Conservation (phyloP, 768 basidiomycete species). For the Podaxis sp. region DNA sequence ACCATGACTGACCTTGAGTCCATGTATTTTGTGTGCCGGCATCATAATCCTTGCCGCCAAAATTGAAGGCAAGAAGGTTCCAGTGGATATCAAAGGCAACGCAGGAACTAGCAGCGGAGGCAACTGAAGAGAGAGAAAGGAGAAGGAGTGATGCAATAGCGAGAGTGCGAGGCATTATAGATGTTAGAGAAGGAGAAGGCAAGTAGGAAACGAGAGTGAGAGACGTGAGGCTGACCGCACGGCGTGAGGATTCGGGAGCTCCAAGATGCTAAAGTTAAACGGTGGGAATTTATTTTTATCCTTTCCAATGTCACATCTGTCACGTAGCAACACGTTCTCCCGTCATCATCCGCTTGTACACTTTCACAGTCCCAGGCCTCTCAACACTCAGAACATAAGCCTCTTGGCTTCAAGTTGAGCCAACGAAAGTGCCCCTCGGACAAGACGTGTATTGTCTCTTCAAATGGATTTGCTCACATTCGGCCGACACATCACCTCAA, state of each 20-base stretch:
- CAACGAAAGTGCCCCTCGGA: no score
- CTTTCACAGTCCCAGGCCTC: no score
- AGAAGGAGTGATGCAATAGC: conserved; percentile 20
- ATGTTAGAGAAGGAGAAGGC: not conserved
- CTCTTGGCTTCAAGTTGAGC: no score
- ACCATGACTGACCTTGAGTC: conserved; percentile 45
- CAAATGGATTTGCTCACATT: no score
- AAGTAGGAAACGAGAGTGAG: conserved; percentile 1
- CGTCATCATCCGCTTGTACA: not conserved
- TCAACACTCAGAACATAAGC: no score
- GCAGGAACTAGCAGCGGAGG: conserved; percentile 43
- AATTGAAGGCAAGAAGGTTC: conserved; percentile 86
- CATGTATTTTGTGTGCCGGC: conserved; percentile 73
- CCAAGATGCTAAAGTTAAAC: not conserved
- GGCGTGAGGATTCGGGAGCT: not conserved
- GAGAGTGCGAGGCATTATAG: conserved; percentile 21
- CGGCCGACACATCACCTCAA: no score
- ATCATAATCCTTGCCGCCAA: conserved; percentile 82
- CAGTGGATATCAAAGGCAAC: conserved; percentile 77
- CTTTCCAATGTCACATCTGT: not conserved
- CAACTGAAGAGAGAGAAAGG: conserved; percentile 18
- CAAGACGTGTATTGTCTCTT: no score
- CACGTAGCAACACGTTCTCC: not conserved
- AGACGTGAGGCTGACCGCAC: conserved; percentile 6
- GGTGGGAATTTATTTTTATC: not conserved